phyloP scores from a whole-genome alignment of 2,329 filamentous ascomycete genomes.

The Talaromyces albobiverticillius region DNA sequence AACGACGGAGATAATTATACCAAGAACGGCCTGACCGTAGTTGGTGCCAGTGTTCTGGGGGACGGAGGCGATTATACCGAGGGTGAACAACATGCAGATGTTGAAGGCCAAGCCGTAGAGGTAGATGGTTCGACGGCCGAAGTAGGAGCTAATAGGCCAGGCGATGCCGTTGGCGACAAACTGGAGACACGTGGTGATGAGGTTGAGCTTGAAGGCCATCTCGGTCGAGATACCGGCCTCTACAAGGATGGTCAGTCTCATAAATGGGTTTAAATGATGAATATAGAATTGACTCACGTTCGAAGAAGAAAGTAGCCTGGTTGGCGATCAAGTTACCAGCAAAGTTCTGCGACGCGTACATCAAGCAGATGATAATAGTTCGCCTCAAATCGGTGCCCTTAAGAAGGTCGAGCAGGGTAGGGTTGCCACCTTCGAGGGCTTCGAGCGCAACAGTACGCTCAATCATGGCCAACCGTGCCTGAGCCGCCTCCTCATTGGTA shows the following conservation, averaged over 20 bases:
- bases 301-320: constrained; percentile 42
- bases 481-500: constrained; percentile 35
- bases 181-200: constrained; percentile 28
- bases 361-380: constrained; percentile 39
- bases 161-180: constrained; percentile 52
- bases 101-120: constrained; percentile 29
- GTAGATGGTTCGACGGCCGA: constrained; percentile 41
- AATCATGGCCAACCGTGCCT: constrained; percentile 54
- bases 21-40: constrained; percentile 40
- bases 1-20: constrained; percentile 54
- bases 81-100: constrained; percentile 27
- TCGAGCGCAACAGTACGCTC: constrained; percentile 51
- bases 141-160: constrained; percentile 43
- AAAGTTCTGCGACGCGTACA: constrained; percentile 30
- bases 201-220: constrained; percentile 28
- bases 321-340: constrained; percentile 31
- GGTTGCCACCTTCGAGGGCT: constrained; percentile 21
- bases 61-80: constrained; percentile 22
- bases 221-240: constrained; percentile 28
- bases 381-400: constrained; percentile 31
- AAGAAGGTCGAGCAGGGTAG: constrained; percentile 29
- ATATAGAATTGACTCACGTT: constrained; percentile 61
- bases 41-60: constrained; percentile 16
- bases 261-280: constrained; percentile 18
- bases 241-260: constrained; percentile 17